Base-by-base conservation (phyloP, 1,139 yeast species). In the Taphrina wiesneri region DNA sequence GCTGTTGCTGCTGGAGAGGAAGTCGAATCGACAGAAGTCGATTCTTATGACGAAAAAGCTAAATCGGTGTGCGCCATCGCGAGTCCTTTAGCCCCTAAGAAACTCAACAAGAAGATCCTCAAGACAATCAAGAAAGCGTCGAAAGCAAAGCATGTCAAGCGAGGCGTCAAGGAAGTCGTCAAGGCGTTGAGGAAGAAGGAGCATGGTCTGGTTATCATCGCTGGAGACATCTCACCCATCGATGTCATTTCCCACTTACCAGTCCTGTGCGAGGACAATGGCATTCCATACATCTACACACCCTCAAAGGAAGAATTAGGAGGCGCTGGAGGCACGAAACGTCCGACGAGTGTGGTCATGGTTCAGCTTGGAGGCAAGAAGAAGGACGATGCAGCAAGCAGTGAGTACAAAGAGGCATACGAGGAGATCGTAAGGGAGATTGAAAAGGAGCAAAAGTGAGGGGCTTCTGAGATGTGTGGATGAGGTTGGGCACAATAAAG, bases 131-230 rank as follows among this genome's bases (percentile, higher is more conserved):
- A 93, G 83, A 92, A 90, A 78, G 79, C 97, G 11, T 90, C 98
- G 67, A 93, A 93, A 80, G 96, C 97, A 71, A 93, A 95, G 81
- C 97, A 93, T 78, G 97, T 95, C 73, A 92, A 91, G 81, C 85
- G 99, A 79, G 99, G 99, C 76, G 99, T 93, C 68, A 95, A 95
- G 80, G 99, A 95, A 80, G 99, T 93, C 56, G 98, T 93, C 73
- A 95, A 95, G 81, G 95, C 98, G 45, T 83, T 95, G 72, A 86
- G 99, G 82, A 93, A 93, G 80, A 98, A 98, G 71, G 98, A 92
- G 77, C 93, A 93, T 80, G 99, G 99, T 65, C 83, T 95, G 67
- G 99, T 95, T 46, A 81, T 95, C 72, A 86, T 95, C 79, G 99
- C 99, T 51, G 98, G 99, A 71, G 99, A 95, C 76, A 93, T 95